Evolutionary conservation across 1,139 yeast genomes (phyloP), one percentile per base, ranked within the genome.

Genomic region (Zygoascus hellenicus): DNA sequence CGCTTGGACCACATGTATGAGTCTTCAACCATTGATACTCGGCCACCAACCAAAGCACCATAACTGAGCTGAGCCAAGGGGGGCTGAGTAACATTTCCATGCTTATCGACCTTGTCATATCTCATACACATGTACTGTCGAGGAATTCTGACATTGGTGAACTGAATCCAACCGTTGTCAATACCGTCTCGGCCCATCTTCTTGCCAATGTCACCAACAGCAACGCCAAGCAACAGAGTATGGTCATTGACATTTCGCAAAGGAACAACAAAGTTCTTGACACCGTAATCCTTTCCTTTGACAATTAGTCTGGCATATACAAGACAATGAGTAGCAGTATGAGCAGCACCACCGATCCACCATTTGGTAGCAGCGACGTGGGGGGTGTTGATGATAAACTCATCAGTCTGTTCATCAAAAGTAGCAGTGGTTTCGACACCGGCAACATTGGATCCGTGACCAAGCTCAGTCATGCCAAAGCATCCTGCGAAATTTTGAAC

Each of bases 291-390:
- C 66, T 83, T 76, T 41, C 87, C 92, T 49, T 81, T 76, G 35
- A 87, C 90, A 53, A 84, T 77, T 58, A 89, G 75, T 59, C 96
- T 76, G 30, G 96, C 96, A 62, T 81, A 89, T 43, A 78, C 82
- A 33, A 84, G 78, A 22, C 88, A 72, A 67, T 89, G 96, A 42
- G 92, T 86, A 9, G 96, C 84, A 22, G 95, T 83, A 64, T 87
- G 95, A 5, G 96, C 96, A 46, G 96, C 96, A 62, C 97, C 97
- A 47, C 96, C 97, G 61, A 89, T 89, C 97, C 97, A 89, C 96
- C 96, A 89, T 68, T 89, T 89, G 50, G 96, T 87, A 35, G 96
- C 96, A 47, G 92, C 89, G 53, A 85, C 69, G 63, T 87, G 87
- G 6, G 97, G 97, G 19, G 97, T 89, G 64, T 86, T 80, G 56